Evolutionary conservation across 148 eudicot species (phyloP).

Genomic region (Vaccinium macrocarpon): DNA sequence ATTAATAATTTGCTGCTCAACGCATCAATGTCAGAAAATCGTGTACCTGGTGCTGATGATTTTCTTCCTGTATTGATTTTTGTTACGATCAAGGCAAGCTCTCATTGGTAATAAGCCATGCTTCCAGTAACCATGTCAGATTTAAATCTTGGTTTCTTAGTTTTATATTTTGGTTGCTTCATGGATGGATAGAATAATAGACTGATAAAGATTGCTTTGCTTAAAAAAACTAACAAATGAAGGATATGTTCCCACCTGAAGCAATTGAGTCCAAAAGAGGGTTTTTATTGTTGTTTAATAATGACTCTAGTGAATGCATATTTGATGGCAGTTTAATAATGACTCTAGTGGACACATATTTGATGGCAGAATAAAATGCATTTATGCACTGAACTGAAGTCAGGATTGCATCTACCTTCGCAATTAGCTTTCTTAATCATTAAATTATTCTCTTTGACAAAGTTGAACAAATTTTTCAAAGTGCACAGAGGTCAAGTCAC

Average conservation of each 20-base stretch:
- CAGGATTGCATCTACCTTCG: neutral
- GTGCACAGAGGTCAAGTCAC: neutral
- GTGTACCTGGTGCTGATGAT: conserved; percentile 39
- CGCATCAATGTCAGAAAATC: conserved; percentile 26
- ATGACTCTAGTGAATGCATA: neutral
- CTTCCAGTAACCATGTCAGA: conserved; percentile 11
- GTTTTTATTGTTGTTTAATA: neutral
- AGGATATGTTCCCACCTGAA: neutral
- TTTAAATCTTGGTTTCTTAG: neutral
- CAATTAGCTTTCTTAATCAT: conserved; percentile 1
- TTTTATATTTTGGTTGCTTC: neutral
- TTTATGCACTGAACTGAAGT: neutral
- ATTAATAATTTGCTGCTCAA: conserved; percentile 37
- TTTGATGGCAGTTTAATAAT: neutral
- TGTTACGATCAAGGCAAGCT: conserved; percentile 33
- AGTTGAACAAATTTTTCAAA: neutral
- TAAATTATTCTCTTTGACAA: neutral
- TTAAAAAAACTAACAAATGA: neutral
- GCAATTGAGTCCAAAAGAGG: neutral
- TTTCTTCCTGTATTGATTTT: conserved; percentile 33
- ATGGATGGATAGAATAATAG: neutral
- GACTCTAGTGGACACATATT: neutral
- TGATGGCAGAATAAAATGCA: conserved; percentile 3
- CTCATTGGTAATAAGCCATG: conserved; percentile 30
- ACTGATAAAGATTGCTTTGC: neutral